These are phyloP conservation scores for Medicago lupulina DNA, from an alignment of 306 rosid genomes.

Conservation along the genomic window DNA sequence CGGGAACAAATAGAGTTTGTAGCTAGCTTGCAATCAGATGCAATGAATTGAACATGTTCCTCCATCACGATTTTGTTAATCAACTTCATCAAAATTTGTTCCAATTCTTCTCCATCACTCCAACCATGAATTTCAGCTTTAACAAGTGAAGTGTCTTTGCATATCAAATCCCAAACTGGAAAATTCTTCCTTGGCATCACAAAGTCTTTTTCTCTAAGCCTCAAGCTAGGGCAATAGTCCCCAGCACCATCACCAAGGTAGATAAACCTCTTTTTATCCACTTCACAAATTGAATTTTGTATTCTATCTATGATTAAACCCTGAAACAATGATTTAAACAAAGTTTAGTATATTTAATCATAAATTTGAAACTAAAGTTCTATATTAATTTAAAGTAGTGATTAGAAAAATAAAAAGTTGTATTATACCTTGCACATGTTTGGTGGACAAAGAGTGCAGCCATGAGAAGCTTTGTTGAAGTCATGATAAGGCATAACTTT, in stretches of 20 bases:
- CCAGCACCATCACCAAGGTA: slow-evolving; percentile 74
- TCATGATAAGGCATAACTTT: slow-evolving; percentile 64
- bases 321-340: slow-evolving; percentile 27
- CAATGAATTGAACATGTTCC: slow-evolving; percentile 38
- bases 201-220: slow-evolving; percentile 54
- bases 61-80: slow-evolving; percentile 47
- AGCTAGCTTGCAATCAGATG: slow-evolving; percentile 55
- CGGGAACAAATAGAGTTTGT: slow-evolving; percentile 44
- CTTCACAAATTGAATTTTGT: slow-evolving; percentile 35
- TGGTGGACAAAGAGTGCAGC: slow-evolving; percentile 71
- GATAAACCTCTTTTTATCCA: slow-evolving; percentile 50
- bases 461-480: slow-evolving; percentile 61
- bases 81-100: slow-evolving; percentile 41
- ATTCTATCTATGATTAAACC: slow-evolving; percentile 57
- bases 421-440: slow-evolving; percentile 92
- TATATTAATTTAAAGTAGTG: too few relatives aligned
- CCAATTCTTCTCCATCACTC: slow-evolving; percentile 59
- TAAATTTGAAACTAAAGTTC: background rate
- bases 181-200: slow-evolving; percentile 75
- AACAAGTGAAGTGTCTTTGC: slow-evolving; percentile 49
- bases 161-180: slow-evolving; percentile 63
- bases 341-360: background rate
- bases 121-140: slow-evolving; percentile 68
- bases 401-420: too few relatives aligned
- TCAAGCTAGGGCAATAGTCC: slow-evolving; percentile 68